Conservation (phyloP, 148 eudicot species). For the Vaccinium corymbosum region DNA sequence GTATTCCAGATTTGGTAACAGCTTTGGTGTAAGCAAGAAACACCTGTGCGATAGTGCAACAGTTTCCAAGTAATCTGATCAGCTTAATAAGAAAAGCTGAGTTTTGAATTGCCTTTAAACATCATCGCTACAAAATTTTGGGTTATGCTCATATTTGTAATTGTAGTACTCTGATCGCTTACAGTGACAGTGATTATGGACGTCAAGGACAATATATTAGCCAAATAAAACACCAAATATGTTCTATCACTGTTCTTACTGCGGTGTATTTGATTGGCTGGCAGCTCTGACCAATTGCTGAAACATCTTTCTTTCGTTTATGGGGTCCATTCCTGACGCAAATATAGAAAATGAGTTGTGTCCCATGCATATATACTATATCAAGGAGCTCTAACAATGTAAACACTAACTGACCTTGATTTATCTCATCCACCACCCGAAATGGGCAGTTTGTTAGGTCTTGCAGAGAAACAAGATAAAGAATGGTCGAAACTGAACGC, state of each 20-base stretch:
- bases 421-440: slow-evolving; percentile 98
- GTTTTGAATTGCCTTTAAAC: too few species aligned
- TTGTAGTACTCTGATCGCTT: not conserved
- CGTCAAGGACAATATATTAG: not conserved
- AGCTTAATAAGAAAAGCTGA: too few species aligned
- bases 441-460: slow-evolving; percentile 98
- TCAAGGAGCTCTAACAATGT: not conserved
- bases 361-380: not conserved
- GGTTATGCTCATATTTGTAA: too few species aligned
- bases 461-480: slow-evolving; percentile 94
- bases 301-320: slow-evolving; percentile 97
- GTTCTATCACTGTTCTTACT: slow-evolving; percentile 46
- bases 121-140: too few species aligned
- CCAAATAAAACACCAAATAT: not conserved
- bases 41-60: slow-evolving; percentile 44
- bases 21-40: slow-evolving; percentile 92
- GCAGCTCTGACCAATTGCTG: slow-evolving; percentile 97
- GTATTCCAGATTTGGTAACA: slow-evolving; percentile 79
- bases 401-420: slow-evolving; percentile 63
- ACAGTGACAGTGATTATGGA: not conserved
- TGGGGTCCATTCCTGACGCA: slow-evolving; percentile 87
- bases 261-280: slow-evolving; percentile 92
- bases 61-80: not conserved
- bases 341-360: not conserved
- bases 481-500: slow-evolving; percentile 97